A percentile compares a stretch with the other conserved stretches of the same genome.
Conservation (phyloP, 1,139 yeast species). For the Sugiyamaella pinicola region DNA sequence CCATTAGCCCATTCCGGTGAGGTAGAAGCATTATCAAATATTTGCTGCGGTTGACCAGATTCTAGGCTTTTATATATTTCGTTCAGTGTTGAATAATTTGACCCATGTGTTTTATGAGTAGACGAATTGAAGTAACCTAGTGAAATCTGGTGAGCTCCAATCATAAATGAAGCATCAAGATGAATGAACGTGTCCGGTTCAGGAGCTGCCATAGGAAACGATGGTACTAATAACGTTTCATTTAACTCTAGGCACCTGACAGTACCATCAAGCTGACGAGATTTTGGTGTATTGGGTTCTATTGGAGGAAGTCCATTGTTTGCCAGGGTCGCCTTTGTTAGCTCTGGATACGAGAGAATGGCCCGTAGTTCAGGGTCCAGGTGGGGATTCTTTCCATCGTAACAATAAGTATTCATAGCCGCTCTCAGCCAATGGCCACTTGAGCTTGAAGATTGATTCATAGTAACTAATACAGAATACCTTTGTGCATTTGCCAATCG, state of each 20-base stretch:
- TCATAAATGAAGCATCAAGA: conserved; percentile 45
- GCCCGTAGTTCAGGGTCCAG: conserved; percentile 44
- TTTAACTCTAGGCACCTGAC: conserved; percentile 42
- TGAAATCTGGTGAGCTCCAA: conserved; percentile 51
- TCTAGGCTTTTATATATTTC: conserved; percentile 42
- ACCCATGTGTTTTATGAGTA: conserved; percentile 49
- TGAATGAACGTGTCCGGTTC: conserved; percentile 32
- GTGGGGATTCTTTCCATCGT: conserved; percentile 41
- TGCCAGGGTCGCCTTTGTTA: conserved; percentile 19
- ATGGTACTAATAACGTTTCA: conserved; percentile 39
- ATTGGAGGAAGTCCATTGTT: conserved; percentile 24
- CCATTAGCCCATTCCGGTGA: conserved; percentile 41
- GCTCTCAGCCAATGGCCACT: conserved; percentile 44
- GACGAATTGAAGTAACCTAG: conserved; percentile 55
- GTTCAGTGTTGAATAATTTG: conserved; percentile 50
- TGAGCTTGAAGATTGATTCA: conserved; percentile 19
- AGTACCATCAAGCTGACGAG: conserved; percentile 42
- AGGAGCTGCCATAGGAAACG: conserved; percentile 35
- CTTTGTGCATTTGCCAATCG: conserved; percentile 76
- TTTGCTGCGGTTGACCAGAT: conserved; percentile 44
- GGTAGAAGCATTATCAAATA: conserved; percentile 57
- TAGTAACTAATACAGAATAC: conserved; percentile 56
- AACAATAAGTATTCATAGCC: conserved; percentile 45
- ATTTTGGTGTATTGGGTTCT: conserved; percentile 27
- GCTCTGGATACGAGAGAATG: conserved; percentile 41